Base-by-base conservation (phyloP, 2,329 filamentous ascomycete species). In the Talaromyces sp. region DNA sequence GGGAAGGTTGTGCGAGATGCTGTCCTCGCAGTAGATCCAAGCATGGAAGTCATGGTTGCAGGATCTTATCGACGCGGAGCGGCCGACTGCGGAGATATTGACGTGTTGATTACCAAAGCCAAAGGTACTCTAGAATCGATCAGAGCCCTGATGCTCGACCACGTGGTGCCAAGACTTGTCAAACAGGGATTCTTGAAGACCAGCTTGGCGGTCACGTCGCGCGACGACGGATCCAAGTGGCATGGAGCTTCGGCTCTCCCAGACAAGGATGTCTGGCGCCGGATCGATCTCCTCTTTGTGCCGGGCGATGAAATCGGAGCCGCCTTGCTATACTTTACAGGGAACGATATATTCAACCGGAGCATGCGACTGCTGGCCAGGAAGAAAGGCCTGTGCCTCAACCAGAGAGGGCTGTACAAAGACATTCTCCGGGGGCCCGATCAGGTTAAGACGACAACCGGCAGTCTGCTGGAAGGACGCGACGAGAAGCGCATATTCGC, bases 301-400 rank as follows among this genome's bases (percentile, higher is more conserved):
- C 92, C 93, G 0, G 87, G 87, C 67, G 80, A 84, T 1, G 88
- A 96, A 74, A 82, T 92, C 57, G 94, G 94, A 1, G 93, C 91
- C 0, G 92, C 93, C 0, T 73, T 97, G 64, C 84, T 97, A n/a
- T 97, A 97, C 72, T 98, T 97, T 70, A 97, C 94, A 0, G 94
- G 94, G 0, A 95, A 97, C 67, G 93, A 96, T 72, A 89, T 96
- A 36, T 97, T 97, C 78, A 97, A 97, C 73, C 82, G 93, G 16
- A 96, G 91, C 70, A 85, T 97, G 73, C 80, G 94, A 65, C 76
- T 96, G 16, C 74, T 97, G 65, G 92, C 92, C 14, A 85, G 87
- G 44, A 92, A 87, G 75, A 95, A 91, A 76, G 85, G 87, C 0
- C 92, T 96, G 91, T 79, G 90, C 57, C 73, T 98, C 60, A 97